Percentiles rank a stretch among this genome's conserved stretches.
Conservation (phyloP, 192 early-diverging fungal species). For the Glomus cerebriforme region DNA sequence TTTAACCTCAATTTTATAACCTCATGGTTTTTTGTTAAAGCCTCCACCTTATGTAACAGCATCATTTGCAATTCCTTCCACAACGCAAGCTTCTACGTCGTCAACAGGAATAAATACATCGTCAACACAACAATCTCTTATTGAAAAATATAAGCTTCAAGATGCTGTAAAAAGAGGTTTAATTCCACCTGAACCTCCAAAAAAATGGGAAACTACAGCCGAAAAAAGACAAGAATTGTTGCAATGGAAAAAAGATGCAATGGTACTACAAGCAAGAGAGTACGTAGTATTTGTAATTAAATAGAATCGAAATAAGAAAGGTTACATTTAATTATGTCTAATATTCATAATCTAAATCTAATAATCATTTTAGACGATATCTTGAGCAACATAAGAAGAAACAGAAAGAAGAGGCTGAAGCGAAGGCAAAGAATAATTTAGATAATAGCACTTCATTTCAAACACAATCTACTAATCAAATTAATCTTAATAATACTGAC, state of each 20-base stretch:
- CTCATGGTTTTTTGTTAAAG: neutral
- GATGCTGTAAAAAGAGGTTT: conserved; percentile 37
- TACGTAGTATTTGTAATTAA: conserved; percentile 39
- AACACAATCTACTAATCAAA: neutral
- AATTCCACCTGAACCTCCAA: conserved; percentile 52
- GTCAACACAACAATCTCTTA: conserved; percentile 41
- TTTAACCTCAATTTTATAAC: conserved; percentile 2
- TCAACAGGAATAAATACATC: conserved; percentile 35
- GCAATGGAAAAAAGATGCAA: conserved; percentile 65
- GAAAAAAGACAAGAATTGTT: conserved; percentile 63
- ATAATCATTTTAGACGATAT: neutral
- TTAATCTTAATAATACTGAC: neutral
- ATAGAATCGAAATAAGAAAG: too few species aligned
- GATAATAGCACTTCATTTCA: neutral
- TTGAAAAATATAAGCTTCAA: conserved; percentile 58
- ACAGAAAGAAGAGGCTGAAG: neutral
- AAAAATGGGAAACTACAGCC: conserved; percentile 62
- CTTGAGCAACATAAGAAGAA: neutral
- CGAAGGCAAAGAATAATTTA: neutral
- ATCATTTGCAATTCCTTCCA: conserved; percentile 41
- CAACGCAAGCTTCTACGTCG: conserved; percentile 39
- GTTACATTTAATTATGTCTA: neutral
- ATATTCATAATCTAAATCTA: neutral
- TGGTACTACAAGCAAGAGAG: conserved; percentile 72
- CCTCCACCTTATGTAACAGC: conserved; percentile 26